Percentiles rank a stretch among this genome's conserved stretches.
phyloP scores from a whole-genome alignment of 179 eudicot species.

The Nepenthes alata region DNA sequence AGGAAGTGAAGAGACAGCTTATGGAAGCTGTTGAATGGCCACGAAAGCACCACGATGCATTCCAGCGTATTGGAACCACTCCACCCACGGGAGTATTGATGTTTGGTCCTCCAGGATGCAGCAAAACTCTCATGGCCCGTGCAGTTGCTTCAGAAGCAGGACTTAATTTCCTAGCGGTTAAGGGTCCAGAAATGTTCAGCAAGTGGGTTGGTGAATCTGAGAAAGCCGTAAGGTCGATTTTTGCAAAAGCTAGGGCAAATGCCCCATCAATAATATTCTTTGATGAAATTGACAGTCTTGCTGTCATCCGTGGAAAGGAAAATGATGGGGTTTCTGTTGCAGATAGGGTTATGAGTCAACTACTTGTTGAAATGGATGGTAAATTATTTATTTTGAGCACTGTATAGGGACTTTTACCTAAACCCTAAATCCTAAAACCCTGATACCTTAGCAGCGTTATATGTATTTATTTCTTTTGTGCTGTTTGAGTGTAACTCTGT shows the following conservation, averaged over 20 bases:
- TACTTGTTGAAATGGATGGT: constrained; percentile 93
- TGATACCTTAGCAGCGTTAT: too few relatives aligned
- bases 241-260: constrained; percentile 85
- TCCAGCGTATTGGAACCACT: constrained; percentile 64
- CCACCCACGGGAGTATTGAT: constrained; percentile 82
- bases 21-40: constrained; percentile 98
- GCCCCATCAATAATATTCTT: constrained; percentile 93
- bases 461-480: too few relatives aligned
- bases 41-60: constrained; percentile 77
- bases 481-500: too few relatives aligned
- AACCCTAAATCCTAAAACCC: too few relatives aligned
- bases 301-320: constrained; percentile 74
- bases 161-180: constrained; percentile 83
- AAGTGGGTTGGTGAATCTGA: constrained; percentile 99
- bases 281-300: constrained; percentile 95
- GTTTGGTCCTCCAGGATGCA: constrained; percentile 99
- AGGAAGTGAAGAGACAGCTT: constrained; percentile 74
- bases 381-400: constrained; percentile 5
- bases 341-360: constrained; percentile 94
- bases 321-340: constrained; percentile 85
- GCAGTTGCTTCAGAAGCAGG: constrained; percentile 95
- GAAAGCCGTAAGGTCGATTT: constrained; percentile 78
- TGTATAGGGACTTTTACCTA: not conserved
- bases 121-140: constrained; percentile 96
- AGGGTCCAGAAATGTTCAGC: constrained; percentile 96